Base-by-base conservation (phyloP, 2,329 filamentous ascomycete species). In the Dactylellina haptotyla region DNA sequence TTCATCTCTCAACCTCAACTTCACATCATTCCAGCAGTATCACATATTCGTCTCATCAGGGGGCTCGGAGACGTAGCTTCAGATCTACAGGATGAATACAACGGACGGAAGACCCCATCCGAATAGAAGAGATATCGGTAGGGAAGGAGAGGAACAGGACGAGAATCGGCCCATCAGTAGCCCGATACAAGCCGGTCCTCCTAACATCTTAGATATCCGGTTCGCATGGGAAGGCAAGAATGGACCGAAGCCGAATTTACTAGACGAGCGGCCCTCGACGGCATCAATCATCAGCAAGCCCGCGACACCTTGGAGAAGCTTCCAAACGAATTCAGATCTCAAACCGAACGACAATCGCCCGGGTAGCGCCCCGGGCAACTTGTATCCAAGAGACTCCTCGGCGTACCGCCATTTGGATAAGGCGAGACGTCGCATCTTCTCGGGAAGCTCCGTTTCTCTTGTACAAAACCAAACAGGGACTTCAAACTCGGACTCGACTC, bases 141-240 rank as follows among this genome's bases (percentile, higher is more conserved):
- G 2, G 18, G 16, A 32, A 20, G 3, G 6, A 1, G n/a, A 23
- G 4, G n/a, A n/a, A n/a, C 48, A 53, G 28, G 48, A 53, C n/a
- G 16, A 37, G 12, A 32, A 25, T 2, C 12, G 8, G 10, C 20
- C n/a, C 8, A 4, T 32, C 16, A 16, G 30, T 3, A 45, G 30
- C 12, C 32, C 43, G 1, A 43, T 20, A 10, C 26, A 20, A 9
- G 16, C 62, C 9, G 25, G 14, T 20, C 63, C 53, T 18, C 41
- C 28, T 4, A 73, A 59, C 26, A 59, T 66, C 30, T 37, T 59
- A 23, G 43, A 56, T 30, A 73, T 73, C 39, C 39, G 53, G 5
- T 73, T 73, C 30, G 39, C 46, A 18, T 73, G 69, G 69, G 69
- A 71, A 54, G n/a, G 6, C 1, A 50, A 32, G 25, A 45, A 63